Percentiles rank a stretch among this genome's conserved stretches.
phyloP scores from a whole-genome alignment of 1,139 yeast genomes.

The Nakaseomyces uthaithaninus region DNA sequence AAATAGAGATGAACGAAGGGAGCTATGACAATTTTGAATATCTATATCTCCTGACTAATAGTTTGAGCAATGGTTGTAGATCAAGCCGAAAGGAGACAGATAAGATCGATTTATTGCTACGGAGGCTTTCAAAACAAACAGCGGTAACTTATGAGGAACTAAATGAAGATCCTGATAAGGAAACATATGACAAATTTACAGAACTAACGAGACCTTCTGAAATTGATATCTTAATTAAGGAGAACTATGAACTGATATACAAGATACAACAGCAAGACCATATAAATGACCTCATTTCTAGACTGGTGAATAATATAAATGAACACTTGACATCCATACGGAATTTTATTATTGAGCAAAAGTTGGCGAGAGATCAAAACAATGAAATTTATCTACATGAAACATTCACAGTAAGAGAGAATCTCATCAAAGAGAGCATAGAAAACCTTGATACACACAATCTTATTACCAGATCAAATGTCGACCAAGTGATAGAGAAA shows the following conservation, averaged over 20 bases:
- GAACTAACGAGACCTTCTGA: conserved; percentile 11
- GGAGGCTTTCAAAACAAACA: conserved; percentile 28
- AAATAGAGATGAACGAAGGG: conserved; percentile 3
- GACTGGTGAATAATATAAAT: conserved; percentile 23
- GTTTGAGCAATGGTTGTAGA: conserved; percentile 20
- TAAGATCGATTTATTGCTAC: conserved; percentile 23
- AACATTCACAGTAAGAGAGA: conserved; percentile 10
- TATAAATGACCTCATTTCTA: conserved; percentile 22
- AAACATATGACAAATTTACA: conserved; percentile 4
- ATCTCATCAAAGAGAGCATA: not conserved
- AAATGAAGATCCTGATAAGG: conserved; percentile 6
- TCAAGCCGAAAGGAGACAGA: conserved; percentile 25
- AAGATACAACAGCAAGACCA: conserved; percentile 29
- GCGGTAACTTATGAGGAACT: conserved; percentile 25
- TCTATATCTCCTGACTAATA: conserved; percentile 20
- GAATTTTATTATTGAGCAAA: conserved; percentile 23
- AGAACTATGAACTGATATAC: conserved; percentile 25
- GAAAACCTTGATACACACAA: conserved; percentile 10
- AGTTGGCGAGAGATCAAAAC: conserved; percentile 13
- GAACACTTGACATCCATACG: conserved; percentile 27
- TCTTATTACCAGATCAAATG: conserved; percentile 13
- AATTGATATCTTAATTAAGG: conserved; percentile 15
- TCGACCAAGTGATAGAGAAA: conserved; percentile 14
- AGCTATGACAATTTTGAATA: conserved; percentile 22
- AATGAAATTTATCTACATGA: conserved; percentile 14